Percentiles rank a stretch among this genome's conserved stretches.
These are phyloP conservation scores for Linderniella brevidens DNA, from an alignment of 257 asterid species.

Conservation along the genomic window DNA sequence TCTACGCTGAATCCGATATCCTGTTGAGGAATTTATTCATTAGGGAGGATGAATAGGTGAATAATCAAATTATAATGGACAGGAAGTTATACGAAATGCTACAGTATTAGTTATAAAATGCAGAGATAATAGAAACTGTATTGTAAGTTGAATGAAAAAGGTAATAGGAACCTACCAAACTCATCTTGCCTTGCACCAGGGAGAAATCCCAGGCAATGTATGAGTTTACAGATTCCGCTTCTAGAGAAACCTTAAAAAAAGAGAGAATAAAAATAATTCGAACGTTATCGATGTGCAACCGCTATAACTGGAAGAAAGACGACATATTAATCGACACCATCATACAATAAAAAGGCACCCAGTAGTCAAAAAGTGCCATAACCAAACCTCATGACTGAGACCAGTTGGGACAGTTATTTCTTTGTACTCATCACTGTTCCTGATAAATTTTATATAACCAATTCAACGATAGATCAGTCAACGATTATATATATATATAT, in stretches of 20 bases:
- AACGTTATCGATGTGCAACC: slow-evolving; percentile 1
- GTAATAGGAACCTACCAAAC: slow-evolving; percentile 34
- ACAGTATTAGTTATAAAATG: not conserved
- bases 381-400: slow-evolving; percentile 64
- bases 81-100: too few relatives aligned
- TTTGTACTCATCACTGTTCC: slow-evolving; percentile 59
- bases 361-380: not conserved
- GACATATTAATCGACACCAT: not conserved
- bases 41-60: not conserved
- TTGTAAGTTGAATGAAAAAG: slow-evolving; percentile 6
- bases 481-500: not conserved
- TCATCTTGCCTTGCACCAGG: slow-evolving; percentile 83
- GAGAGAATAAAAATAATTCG: slow-evolving; percentile 10
- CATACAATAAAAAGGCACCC: not conserved
- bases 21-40: slow-evolving; percentile 25
- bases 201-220: slow-evolving; percentile 98
- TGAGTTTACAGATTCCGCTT: slow-evolving; percentile 69
- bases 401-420: slow-evolving; percentile 79
- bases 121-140: too few relatives aligned
- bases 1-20: slow-evolving; percentile 92
- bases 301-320: not conserved
- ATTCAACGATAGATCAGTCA: slow-evolving; percentile 5
- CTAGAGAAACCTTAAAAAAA: slow-evolving; percentile 44
- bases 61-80: too few relatives aligned
- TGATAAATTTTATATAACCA: slow-evolving; percentile 16